Evolutionary conservation across 1,284 basidiomycete species (phyloP).

Genomic region (Ganoderma boninense): DNA sequence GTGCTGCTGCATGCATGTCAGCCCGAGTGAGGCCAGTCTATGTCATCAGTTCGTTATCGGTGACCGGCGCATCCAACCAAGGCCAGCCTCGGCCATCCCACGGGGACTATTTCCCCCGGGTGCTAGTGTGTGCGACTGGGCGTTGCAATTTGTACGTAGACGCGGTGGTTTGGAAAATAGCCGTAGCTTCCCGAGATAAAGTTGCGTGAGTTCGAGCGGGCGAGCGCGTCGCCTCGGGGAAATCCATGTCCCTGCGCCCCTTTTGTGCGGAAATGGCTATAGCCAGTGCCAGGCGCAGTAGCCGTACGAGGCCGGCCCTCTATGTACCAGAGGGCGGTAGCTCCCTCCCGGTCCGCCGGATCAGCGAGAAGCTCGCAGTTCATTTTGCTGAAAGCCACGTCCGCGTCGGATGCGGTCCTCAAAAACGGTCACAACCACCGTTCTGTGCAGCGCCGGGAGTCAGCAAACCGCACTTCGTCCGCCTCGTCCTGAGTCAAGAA

Average conservation of each 20-base stretch:
- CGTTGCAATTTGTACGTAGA: constrained; percentile 8
- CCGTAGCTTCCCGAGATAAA: constrained; percentile 29
- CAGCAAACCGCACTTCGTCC: constrained; percentile 1
- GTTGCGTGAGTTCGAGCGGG: constrained; percentile 16
- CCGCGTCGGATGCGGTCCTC: neutral
- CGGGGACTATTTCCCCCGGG: constrained; percentile 10
- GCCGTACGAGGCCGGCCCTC: neutral
- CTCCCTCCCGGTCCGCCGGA: constrained; percentile 17
- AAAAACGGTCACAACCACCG: neutral
- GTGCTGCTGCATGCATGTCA: neutral
- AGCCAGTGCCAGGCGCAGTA: neutral
- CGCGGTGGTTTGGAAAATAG: constrained; percentile 22
- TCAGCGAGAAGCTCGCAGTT: constrained; percentile 8
- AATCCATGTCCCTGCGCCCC: neutral
- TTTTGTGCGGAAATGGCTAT: neutral
- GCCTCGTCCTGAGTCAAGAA: neutral
- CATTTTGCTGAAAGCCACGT: neutral
- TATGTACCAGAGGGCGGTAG: neutral
- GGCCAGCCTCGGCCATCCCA: constrained; percentile 9
- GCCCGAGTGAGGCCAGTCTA: neutral
- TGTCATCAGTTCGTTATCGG: neutral
- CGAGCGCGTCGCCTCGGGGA: constrained; percentile 1
- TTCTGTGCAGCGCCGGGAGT: neutral
- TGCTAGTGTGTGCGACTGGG: neutral
- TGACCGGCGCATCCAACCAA: constrained; percentile 3